Percentiles rank a stretch among this genome's conserved stretches.
These are phyloP conservation scores for Dorcoceras hygrometricum DNA, from an alignment of 257 asterid species.

Conservation along the genomic window DNA sequence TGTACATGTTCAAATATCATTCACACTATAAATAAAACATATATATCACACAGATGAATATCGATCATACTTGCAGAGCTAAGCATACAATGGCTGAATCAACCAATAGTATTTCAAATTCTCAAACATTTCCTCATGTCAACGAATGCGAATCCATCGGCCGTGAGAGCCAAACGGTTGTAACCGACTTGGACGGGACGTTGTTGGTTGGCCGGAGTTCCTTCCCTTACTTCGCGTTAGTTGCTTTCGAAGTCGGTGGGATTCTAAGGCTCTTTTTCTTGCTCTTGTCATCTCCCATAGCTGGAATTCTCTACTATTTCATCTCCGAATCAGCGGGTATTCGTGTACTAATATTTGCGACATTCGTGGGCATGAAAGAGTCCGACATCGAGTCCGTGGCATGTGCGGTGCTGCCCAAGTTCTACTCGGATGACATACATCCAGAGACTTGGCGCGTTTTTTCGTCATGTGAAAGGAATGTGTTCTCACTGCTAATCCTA, in stretches of 20 bases:
- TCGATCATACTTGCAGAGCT: too few species aligned
- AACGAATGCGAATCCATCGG: slow-evolving; percentile 40
- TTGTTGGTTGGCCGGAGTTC: slow-evolving; percentile 57
- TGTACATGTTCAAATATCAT: too few species aligned
- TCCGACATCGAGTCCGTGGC: slow-evolving; percentile 60
- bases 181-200: slow-evolving; percentile 64
- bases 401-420: slow-evolving; percentile 66
- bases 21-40: too few species aligned
- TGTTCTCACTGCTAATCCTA: slow-evolving; percentile 67
- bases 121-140: background rate
- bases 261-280: slow-evolving; percentile 52
- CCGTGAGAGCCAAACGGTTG: slow-evolving; percentile 44
- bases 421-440: slow-evolving; percentile 57
- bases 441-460: slow-evolving; percentile 73
- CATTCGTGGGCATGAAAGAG: slow-evolving; percentile 54
- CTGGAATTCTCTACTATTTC: slow-evolving; percentile 52
- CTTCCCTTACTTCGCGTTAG: slow-evolving; percentile 68
- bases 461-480: slow-evolving; percentile 57
- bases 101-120: too few species aligned
- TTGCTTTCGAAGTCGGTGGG: slow-evolving; percentile 80
- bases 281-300: slow-evolving; percentile 52
- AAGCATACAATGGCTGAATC: too few species aligned
- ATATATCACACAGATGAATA: too few species aligned
- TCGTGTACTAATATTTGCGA: slow-evolving; percentile 50
- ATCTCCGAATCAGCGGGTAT: slow-evolving; percentile 63